Percentiles rank a stretch among this genome's conserved stretches.
phyloP scores from a whole-genome alignment of 495 filamentous ascomycete species.

The Aspergillus cristatus region DNA sequence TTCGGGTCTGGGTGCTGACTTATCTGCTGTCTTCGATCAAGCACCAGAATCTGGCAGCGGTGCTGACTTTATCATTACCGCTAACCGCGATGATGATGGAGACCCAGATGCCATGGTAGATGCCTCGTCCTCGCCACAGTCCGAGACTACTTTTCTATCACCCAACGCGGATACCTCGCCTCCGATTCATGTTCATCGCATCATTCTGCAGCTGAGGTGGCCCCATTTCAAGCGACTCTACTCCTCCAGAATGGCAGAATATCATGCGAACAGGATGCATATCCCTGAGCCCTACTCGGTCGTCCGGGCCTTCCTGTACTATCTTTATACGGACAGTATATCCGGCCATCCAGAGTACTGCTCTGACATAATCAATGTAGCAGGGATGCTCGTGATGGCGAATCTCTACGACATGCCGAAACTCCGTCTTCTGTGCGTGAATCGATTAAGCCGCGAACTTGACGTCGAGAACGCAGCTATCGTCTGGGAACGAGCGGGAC shows the following conservation, averaged over 20 bases:
- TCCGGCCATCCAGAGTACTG: conserved; percentile 53
- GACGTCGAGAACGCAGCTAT: conserved; percentile 92
- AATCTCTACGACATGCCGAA: conserved; percentile 96
- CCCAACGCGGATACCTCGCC: conserved; percentile 57
- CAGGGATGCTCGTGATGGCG: conserved; percentile 93
- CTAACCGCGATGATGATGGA: conserved; percentile 57
- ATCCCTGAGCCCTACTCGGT: conserved; percentile 93
- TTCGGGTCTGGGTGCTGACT: conserved; percentile 67
- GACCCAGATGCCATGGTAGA: conserved; percentile 50
- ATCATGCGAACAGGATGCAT: conserved; percentile 93
- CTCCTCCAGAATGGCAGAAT: conserved; percentile 89
- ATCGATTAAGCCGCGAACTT: conserved; percentile 76
- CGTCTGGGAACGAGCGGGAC: conserved; percentile 87
- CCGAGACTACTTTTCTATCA: conserved; percentile 45
- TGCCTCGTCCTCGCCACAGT: conserved; percentile 19
- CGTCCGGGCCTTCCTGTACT: conserved; percentile 90
- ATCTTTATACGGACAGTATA: conserved; percentile 93
- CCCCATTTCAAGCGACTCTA: conserved; percentile 91
- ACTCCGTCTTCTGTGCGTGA: conserved; percentile 80
- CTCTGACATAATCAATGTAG: conserved; percentile 72
- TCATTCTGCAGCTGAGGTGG: conserved; percentile 91
- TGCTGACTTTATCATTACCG: conserved; percentile 79
- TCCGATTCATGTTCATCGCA: conserved; percentile 85
- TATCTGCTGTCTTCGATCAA: conserved; percentile 77
- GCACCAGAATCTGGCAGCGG: conserved; percentile 68